Base-by-base conservation (phyloP, 306 rosid species). In the Cicer arietinum region DNA sequence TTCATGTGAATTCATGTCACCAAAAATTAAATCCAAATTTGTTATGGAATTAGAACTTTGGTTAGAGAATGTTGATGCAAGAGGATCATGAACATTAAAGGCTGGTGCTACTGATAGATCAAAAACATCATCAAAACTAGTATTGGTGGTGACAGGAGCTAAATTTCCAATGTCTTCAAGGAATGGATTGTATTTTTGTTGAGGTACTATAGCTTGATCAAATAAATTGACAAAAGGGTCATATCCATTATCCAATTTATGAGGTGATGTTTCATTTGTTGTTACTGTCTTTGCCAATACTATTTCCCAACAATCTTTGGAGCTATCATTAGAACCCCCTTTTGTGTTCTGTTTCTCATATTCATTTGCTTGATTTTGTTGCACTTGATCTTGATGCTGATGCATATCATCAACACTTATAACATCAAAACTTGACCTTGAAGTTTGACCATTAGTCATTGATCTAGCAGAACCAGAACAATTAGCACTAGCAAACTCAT, bases 161-260 rank as follows among this genome's bases (percentile, higher is more conserved):
- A 42, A 12, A 16, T 17, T 71, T 72, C 14, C 16, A 46, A 13
- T 14, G 35, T 88, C 91, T 61, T 87, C 86, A 3, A 94, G 71
- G 74, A 94, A 94, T 9, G 98, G 97, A 79, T 94, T 94, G 82
- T 84, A 81, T 0, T 64, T 84, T 40, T 79, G 63, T 67, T 77
- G 82, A 68, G 86, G 68, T 3, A 66, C 8, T 9, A 52, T 46
- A 77, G 76, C 13, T 63, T 82, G 84, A 37, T 46, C 81, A 75
- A 82, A 82, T 13, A 73, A 20, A n/a, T 25, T 67, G 40, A 20
- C 7, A 67, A 59, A 78, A 7, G 84, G 40, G 5, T 76, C 82
- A 52, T 45, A 75, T 20, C 52, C 69, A 81, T 82, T 78, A 68
- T 57, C 58, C 41, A 72, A 58, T 22, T 69, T 44, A 5, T 63